A percentile compares a stretch with the other conserved stretches of the same genome.
Conservation (phyloP, 2,329 filamentous ascomycete species). For the Mycosphaerella sp. region DNA sequence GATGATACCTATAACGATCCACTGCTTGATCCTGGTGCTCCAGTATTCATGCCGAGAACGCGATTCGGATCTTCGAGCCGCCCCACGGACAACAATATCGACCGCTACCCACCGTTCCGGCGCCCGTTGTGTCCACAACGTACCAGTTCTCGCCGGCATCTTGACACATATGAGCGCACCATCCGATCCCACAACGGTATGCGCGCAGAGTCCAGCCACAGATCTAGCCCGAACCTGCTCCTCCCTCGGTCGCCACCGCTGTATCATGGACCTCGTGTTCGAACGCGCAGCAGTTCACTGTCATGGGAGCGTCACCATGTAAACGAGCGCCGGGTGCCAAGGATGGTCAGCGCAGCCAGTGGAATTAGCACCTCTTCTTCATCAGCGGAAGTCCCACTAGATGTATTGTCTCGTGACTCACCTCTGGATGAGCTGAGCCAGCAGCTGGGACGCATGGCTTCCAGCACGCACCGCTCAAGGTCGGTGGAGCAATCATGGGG, state of each 20-base stretch:
- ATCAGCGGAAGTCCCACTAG: constrained; percentile 12
- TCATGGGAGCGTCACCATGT: constrained; percentile 12
- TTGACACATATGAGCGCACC: not conserved
- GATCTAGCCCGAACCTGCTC: constrained; percentile 25
- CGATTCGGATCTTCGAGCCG: constrained; percentile 21
- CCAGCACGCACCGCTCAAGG: constrained; percentile 15
- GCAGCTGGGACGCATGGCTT: constrained; percentile 27
- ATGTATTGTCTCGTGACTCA: constrained; percentile 24
- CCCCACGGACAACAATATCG: constrained; percentile 15
- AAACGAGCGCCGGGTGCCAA: constrained; percentile 5
- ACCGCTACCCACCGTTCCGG: constrained; percentile 24
- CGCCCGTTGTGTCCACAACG: constrained; percentile 8
- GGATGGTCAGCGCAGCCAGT: constrained; percentile 20
- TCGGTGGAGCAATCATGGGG: constrained; percentile 27
- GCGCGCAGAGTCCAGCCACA: constrained; percentile 1
- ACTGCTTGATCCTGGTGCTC: constrained; percentile 27
- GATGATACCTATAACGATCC: not conserved
- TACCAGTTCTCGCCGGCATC: constrained; percentile 6
- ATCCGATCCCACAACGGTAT: not conserved
- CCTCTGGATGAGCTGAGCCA: constrained; percentile 32
- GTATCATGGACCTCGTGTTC: constrained; percentile 4
- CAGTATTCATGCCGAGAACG: constrained; percentile 27
- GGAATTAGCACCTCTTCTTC: constrained; percentile 8
- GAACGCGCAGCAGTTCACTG: constrained; percentile 21
- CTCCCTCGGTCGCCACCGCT: not conserved